Evolutionary conservation across 352 stramenopile species (phyloP).

Genomic region (Bremia lactucae): DNA sequence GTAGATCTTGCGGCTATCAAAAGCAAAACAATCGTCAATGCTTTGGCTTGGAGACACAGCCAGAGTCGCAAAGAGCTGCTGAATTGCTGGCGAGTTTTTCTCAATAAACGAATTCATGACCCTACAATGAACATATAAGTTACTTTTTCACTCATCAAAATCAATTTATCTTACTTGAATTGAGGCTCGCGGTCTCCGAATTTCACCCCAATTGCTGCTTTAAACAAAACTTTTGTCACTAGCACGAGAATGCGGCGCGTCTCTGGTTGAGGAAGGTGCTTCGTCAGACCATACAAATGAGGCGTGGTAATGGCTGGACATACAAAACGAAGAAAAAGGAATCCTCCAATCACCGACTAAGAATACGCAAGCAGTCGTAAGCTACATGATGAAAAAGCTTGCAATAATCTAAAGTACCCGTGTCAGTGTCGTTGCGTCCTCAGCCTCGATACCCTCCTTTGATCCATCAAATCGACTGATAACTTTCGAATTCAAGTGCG

Average conservation of each 20-base stretch:
- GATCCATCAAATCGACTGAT: conserved; percentile 60
- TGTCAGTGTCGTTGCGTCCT: conserved; percentile 47
- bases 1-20: conserved; percentile 67
- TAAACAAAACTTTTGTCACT: conserved; percentile 84
- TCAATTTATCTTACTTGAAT: conserved; percentile 41
- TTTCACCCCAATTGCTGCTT: conserved; percentile 77
- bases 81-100: conserved; percentile 63
- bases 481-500: conserved; percentile 59
- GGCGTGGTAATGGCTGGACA: conserved; percentile 82
- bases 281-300: conserved; percentile 71
- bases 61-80: conserved; percentile 67
- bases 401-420: conserved; percentile 15
- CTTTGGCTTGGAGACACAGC: conserved; percentile 46
- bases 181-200: conserved; percentile 79
- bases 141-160: background rate
- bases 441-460: conserved; percentile 40
- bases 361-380: background rate
- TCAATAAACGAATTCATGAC: conserved; percentile 85
- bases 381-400: background rate
- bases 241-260: conserved; percentile 79
- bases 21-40: conserved; percentile 68
- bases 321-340: conserved; percentile 83
- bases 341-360: conserved; percentile 78
- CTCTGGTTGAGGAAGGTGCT: conserved; percentile 54
- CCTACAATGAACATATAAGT: conserved; percentile 16